Base-by-base conservation (phyloP, 129 eudicot species). In the Sambucus nigra region DNA sequence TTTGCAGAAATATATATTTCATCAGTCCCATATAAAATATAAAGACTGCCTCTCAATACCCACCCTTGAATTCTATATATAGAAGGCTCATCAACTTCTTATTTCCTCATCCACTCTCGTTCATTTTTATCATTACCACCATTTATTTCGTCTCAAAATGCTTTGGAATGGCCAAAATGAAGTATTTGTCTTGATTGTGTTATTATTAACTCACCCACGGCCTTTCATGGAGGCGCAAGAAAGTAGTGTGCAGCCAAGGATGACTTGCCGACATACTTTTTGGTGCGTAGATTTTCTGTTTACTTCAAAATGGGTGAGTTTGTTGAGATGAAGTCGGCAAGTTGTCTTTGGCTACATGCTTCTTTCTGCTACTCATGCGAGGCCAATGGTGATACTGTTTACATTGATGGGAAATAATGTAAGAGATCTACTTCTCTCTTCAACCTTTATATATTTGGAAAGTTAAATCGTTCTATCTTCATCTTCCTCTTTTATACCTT, bases 331-430 rank as follows among this genome's bases (percentile, higher is more conserved):
- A 42, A 1, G 17, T 66, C 67, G 82, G 77, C 82, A 70, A 76
- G 77, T 70, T 62, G 77, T 70, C 77, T 47, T 66, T 76, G 81
- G 82, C 82, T 76, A 70, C 82, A 70, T 61, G 46, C 63, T 66
- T 57, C 70, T 66, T 76, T 76, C 73, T 66, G 51, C 74, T 45
- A 45, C 70, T 66, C 72, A 70, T 76, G 81, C 33, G 57, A 70
- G 67, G 63, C 82, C 46, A 24, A 23, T 60, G 80, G 76, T 70
- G 77, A 70, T 31, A 40, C 12, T 12, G 13, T 2, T 10, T 21
- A 47, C 13, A 35, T 35, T 7, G 42, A 35, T n/a, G n/a, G n/a
- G n/a, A n/a, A n/a, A n/a, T n/a, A n/a, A n/a, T n/a, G n/a, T n/a
- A n/a, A n/a, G n/a, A n/a, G n/a, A n/a, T n/a, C n/a, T n/a, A n/a